phyloP scores from a whole-genome alignment of 495 filamentous ascomycete genomes.

The Apodospora peruviana region DNA sequence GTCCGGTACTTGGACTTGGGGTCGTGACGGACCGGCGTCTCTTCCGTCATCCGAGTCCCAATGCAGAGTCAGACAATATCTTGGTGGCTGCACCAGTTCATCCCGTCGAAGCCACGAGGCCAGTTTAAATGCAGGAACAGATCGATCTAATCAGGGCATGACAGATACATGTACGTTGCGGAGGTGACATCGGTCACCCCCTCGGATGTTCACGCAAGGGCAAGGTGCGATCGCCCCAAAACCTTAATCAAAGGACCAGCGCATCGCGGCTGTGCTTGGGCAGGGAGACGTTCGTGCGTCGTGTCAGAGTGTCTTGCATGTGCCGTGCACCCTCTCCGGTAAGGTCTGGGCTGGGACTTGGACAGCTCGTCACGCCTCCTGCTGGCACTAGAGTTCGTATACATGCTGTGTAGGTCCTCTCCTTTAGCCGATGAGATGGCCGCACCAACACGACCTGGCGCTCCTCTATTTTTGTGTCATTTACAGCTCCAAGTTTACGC shows the following conservation, averaged over 20 bases:
- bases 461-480: neutral
- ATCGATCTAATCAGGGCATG: neutral
- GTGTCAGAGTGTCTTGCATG: neutral
- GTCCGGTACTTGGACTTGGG: neutral
- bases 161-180: neutral
- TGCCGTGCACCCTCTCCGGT: neutral
- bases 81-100: too few relatives aligned
- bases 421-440: slow-evolving; percentile 5
- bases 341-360: too few relatives aligned
- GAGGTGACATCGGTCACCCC: neutral
- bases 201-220: neutral
- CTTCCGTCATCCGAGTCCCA: too few relatives aligned
- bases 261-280: neutral
- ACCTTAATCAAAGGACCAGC: slow-evolving; percentile 11
- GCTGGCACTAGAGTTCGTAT: too few relatives aligned
- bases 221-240: slow-evolving; percentile 7
- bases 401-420: slow-evolving; percentile 7
- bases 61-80: too few relatives aligned
- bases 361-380: too few relatives aligned
- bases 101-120: neutral
- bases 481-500: neutral
- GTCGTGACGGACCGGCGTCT: too few relatives aligned
- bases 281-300: slow-evolving; percentile 5
- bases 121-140: neutral
- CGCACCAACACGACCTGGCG: neutral